These are phyloP conservation scores for Coemansia nantahalensis DNA, from an alignment of 192 early-diverging fungal species.

Conservation along the genomic window DNA sequence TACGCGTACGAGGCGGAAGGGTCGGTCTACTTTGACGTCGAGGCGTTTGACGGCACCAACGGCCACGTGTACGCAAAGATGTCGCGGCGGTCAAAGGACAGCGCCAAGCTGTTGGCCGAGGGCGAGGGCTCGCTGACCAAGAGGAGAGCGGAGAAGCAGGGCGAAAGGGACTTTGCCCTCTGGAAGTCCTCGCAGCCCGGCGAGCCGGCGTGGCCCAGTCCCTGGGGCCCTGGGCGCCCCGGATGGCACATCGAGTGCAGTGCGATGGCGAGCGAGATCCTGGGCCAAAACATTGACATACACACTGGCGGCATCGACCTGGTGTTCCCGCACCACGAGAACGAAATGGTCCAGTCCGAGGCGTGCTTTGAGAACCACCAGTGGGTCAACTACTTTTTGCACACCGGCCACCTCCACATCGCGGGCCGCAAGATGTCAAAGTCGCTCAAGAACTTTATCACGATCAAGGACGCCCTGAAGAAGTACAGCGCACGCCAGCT, in stretches of 20 bases:
- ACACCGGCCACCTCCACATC: constrained; percentile 92
- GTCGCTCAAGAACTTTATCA: constrained; percentile 95
- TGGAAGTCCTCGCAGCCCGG: constrained; percentile 95
- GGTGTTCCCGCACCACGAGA: constrained; percentile 98
- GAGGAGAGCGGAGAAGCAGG: constrained; percentile 66
- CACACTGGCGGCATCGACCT: constrained; percentile 96
- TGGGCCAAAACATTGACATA: constrained; percentile 88
- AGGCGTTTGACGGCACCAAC: constrained; percentile 72
- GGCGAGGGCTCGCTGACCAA: constrained; percentile 86
- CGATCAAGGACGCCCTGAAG: constrained; percentile 86
- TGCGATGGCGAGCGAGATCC: constrained; percentile 92
- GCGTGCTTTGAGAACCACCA: constrained; percentile 85
- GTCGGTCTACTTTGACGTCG: constrained; percentile 95
- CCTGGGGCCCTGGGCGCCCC: constrained; percentile 91
- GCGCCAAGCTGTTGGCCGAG: constrained; percentile 72
- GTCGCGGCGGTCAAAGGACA: constrained; percentile 83
- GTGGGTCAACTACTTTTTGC: constrained; percentile 99
- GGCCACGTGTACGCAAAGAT: constrained; percentile 94
- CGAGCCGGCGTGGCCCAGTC: constrained; percentile 91
- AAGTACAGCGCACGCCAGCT: constrained; percentile 81
- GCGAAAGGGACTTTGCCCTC: constrained; percentile 85
- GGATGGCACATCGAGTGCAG: constrained; percentile 99
- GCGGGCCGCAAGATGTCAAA: constrained; percentile 99
- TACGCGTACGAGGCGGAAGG: constrained; percentile 81
- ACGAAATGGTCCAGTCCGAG: constrained; percentile 96